Conservation (phyloP, 176 grass and related monocot species). For the Avena insularis region DNA sequence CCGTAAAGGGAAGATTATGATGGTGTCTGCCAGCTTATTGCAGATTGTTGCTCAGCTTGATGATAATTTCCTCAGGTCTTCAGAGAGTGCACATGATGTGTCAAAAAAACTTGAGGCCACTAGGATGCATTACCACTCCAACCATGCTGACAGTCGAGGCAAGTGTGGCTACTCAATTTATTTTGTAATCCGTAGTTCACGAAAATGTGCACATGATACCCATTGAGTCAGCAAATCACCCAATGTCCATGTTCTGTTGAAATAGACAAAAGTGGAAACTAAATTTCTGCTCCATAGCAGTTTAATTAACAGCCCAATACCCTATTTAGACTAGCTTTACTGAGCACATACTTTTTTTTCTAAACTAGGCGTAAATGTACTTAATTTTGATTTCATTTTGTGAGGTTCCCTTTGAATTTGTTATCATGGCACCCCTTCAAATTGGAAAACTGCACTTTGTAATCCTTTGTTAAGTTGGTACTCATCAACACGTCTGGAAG, state of each 20-base stretch:
- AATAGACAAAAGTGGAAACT: background rate
- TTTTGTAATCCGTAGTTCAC: constrained; percentile 3
- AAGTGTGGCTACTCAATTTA: constrained; percentile 44
- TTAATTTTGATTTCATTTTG: constrained; percentile 14
- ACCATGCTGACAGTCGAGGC: constrained; percentile 91
- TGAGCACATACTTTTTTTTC: background rate
- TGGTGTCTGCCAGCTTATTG: constrained; percentile 54
- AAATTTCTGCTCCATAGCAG: constrained; percentile 25
- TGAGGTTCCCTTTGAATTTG: background rate
- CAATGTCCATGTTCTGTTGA: background rate
- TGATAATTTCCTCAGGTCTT: constrained; percentile 81
- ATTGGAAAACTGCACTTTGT: constrained; percentile 21
- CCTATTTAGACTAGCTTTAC: background rate
- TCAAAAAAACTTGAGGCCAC: constrained; percentile 91
- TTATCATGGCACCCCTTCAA: background rate
- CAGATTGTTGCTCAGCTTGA: constrained; percentile 70
- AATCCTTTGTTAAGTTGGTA: background rate
- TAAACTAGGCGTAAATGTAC: constrained; percentile 10
- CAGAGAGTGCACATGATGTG: constrained; percentile 82
- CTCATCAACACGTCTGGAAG: constrained; percentile 23
- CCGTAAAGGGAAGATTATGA: constrained; percentile 57
- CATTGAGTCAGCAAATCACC: constrained; percentile 7
- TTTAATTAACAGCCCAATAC: constrained; percentile 16
- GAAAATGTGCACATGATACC: no score
- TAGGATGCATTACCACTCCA: constrained; percentile 95